Evolutionary conservation across 2,329 filamentous ascomycete genomes (phyloP), one percentile per base, ranked within the genome.

Genomic region (Xylaria sp.): DNA sequence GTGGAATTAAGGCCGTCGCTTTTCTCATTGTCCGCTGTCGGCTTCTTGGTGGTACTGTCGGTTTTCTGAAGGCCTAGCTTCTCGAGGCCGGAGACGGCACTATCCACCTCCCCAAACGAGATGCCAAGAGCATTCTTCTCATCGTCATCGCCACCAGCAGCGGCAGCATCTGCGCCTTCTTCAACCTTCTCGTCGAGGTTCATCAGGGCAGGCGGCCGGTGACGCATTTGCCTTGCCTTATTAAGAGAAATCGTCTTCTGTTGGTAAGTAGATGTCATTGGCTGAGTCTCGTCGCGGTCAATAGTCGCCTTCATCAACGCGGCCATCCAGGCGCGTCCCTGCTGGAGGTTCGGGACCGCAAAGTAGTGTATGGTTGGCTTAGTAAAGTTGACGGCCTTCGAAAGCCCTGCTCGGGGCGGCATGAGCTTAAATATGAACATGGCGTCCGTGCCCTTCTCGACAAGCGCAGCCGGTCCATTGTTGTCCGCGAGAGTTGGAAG

Each of bases 381-480:
- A 1, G 94, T 99, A 70, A 99, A 99, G 69, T 92, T 96, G 53
- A 99, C 93, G 0, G 92, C 94, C 52, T 91, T 88, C 9, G 92
- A 91, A 8, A 96, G 81, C 9, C 92, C 93, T 4, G 88, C 84
- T 56, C 93, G 90, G 1, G 94, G 94, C 1, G 94, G 94, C 6
- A 96, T 87, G 7, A 99, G 85, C 76, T 99, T 99, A 83, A 99
- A 99, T 67, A 97, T 97, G 76, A 99, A 99, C 69, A 95, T 89
- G 1, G 87, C 80, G 52, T 90, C 88, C 37, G 82, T 78, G n/a
- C 77, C 78, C 60, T 82, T 82, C 37, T 63, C 66, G 47, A 71
- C 57, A 13, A 48, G 62, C 11, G 66, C 62, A 48, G 72, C 67
- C 18, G 71, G 64, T 26, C 80, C 74, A 24, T 78, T 70, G 22